Base-by-base conservation (phyloP, 176 grass and related monocot species). In the Thalia dealbata region DNA sequence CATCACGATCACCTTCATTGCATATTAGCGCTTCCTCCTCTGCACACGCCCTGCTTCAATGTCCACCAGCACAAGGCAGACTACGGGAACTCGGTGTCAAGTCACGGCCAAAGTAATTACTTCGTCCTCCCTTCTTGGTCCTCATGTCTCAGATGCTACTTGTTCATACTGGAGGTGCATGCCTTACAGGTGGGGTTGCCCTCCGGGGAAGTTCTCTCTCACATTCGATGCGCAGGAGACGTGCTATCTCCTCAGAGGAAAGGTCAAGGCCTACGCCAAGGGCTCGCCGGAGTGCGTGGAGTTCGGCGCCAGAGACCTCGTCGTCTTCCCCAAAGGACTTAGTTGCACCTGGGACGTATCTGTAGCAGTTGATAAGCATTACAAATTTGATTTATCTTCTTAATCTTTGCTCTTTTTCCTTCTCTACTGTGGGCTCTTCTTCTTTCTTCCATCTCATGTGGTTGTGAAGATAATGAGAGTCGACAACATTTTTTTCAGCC, bases 331-430 rank as follows among this genome's bases (percentile, higher is more conserved):
- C 76, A 89, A 87, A 76, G 92, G 92, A 42, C 75, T 91, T 23
- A 91, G 92, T 81, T 96, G 92, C 86, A 96, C 92, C 73, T 96
- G 92, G 92, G 88, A 96, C 60, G 86, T 96, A 70, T 48, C 67
- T 44, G 83, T 87, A 52, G 88, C 88, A 61, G 88, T 96, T 52
- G 88, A 91, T 61, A 96, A 96, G 77, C 85, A 87, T 81, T 96
- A 96, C 86, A 89, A 91, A 61, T 96, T 96, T 70, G 92, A 96
- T 78, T 84, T 88, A 22, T 85, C 88, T 58, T 58, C 54, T 58
- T 48, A 48, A 48, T 48, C 1, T 48, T 48, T 48, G 45, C 45
- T 13, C 45, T 48, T 44, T 44, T 44, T n/a, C n/a, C 45, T 48
- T 48, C 45, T 48, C 5, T 9, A 44, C 9, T 13, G 45, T 48